A percentile compares a stretch with the other conserved stretches of the same genome.
phyloP scores from a whole-genome alignment of 1,139 yeast genomes.

The Fermentozyma sake region DNA sequence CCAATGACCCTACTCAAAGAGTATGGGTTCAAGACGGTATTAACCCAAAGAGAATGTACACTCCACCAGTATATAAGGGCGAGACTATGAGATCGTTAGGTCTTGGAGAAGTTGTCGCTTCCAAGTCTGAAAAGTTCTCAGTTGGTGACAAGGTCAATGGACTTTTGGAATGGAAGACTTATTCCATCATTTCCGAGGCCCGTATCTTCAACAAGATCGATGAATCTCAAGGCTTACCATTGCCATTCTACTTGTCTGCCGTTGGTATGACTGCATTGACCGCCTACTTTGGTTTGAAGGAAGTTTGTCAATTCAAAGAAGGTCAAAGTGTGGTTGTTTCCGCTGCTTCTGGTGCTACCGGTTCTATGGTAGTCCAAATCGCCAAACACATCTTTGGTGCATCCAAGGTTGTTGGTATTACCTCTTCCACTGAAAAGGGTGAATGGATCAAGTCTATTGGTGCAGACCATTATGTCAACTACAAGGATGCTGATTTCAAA shows the following conservation, averaged over 20 bases:
- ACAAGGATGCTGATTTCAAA: slow-evolving; percentile 43
- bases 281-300: slow-evolving; percentile 53
- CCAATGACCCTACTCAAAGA: slow-evolving; percentile 30
- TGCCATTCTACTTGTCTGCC: slow-evolving; percentile 25
- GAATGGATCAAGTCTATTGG: slow-evolving; percentile 54
- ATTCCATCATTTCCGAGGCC: slow-evolving; percentile 17
- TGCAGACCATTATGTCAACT: slow-evolving; percentile 51
- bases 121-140: slow-evolving; percentile 18
- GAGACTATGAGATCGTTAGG: slow-evolving; percentile 17
- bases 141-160: slow-evolving; percentile 21
- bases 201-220: slow-evolving; percentile 22
- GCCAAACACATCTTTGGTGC: slow-evolving; percentile 54
- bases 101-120: slow-evolving; percentile 18
- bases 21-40: slow-evolving; percentile 19
- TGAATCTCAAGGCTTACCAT: slow-evolving; percentile 18
- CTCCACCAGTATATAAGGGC: slow-evolving; percentile 17
- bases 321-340: slow-evolving; percentile 44
- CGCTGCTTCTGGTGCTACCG: slow-evolving; percentile 73
- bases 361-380: slow-evolving; percentile 54
- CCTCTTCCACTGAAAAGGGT: slow-evolving; percentile 57
- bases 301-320: slow-evolving; percentile 39
- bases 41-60: slow-evolving; percentile 17
- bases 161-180: slow-evolving; percentile 26
- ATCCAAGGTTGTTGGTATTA: slow-evolving; percentile 56
- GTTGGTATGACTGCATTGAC: slow-evolving; percentile 58